Evolutionary conservation across 352 stramenopile species (phyloP).

Genomic region (Vaucheria bursata): DNA sequence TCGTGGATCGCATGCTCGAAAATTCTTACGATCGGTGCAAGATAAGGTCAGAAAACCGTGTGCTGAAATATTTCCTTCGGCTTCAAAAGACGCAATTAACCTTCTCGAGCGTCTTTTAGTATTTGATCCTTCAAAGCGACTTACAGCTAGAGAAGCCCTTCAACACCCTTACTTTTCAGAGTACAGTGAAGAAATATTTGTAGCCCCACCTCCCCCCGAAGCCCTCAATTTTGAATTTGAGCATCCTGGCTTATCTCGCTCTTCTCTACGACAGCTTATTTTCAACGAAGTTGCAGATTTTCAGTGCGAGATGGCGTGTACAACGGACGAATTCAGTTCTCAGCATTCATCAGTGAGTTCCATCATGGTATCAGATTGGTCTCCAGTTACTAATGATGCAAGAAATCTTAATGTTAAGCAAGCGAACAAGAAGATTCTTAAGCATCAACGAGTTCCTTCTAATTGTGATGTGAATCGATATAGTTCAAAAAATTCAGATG

Average conservation of each 20-base stretch:
- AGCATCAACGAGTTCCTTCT: too few species aligned
- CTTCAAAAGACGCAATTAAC: conserved; percentile 8
- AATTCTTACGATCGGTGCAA: conserved; percentile 38
- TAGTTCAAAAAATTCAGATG: too few species aligned
- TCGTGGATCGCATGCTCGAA: conserved; percentile 58
- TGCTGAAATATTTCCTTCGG: conserved; percentile 23
- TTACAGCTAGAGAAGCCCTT: conserved; percentile 24
- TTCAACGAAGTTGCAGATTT: neutral
- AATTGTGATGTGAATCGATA: too few species aligned
- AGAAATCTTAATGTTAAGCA: too few species aligned
- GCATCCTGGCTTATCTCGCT: neutral
- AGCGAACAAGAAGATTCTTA: too few species aligned
- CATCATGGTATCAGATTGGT: too few species aligned
- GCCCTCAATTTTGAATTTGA: neutral
- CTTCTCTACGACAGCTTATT: neutral
- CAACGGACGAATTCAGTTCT: too few species aligned
- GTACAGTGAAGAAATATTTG: neutral
- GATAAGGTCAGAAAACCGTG: conserved; percentile 24
- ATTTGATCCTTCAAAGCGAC: conserved; percentile 37
- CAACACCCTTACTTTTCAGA: conserved; percentile 31
- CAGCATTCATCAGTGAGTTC: too few species aligned
- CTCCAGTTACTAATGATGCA: too few species aligned
- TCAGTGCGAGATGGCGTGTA: too few species aligned
- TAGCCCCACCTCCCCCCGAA: neutral
- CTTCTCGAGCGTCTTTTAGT: conserved; percentile 35